These are phyloP conservation scores for Saccharomycopsis vini DNA, from an alignment of 805 yeast genomes.

Conservation along the genomic window DNA sequence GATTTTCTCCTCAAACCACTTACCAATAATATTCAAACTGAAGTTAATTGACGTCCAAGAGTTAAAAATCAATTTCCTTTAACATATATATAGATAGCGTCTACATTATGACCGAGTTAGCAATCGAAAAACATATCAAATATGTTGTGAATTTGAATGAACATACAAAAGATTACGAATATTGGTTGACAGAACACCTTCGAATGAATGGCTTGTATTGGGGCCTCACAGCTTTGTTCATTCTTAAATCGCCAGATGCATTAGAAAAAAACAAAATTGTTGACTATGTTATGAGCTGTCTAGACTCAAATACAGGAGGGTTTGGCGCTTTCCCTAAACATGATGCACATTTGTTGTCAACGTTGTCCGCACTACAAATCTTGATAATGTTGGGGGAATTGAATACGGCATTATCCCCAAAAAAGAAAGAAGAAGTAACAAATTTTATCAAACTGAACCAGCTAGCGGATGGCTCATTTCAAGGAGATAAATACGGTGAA, in stretches of 20 bases:
- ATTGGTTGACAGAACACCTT: slow-evolving; percentile 86
- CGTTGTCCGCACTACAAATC: slow-evolving; percentile 81
- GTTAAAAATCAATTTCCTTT: no score
- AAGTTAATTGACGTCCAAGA: no score
- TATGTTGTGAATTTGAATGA: slow-evolving; percentile 49
- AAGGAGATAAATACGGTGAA: slow-evolving; percentile 89
- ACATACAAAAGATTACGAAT: slow-evolving; percentile 53
- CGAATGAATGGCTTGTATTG: slow-evolving; percentile 90
- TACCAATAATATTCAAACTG: no score
- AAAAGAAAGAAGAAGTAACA: slow-evolving; percentile 28
- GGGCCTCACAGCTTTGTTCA: slow-evolving; percentile 75
- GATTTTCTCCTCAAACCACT: no score
- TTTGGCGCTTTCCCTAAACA: slow-evolving; percentile 87
- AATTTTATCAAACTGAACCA: slow-evolving; percentile 31
- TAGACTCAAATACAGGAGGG: slow-evolving; percentile 50
- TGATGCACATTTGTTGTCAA: slow-evolving; percentile 79
- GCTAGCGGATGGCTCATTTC: slow-evolving; percentile 57
- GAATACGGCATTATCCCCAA: slow-evolving; percentile 30
- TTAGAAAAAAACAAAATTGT: slow-evolving; percentile 57
- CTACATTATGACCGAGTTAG: not conserved
- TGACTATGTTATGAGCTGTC: slow-evolving; percentile 45
- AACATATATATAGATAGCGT: no score
- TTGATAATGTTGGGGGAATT: slow-evolving; percentile 56
- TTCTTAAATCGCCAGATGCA: slow-evolving; percentile 46
- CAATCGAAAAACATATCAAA: slow-evolving; percentile 41